phyloP scores from a whole-genome alignment of 1,139 yeast genomes.

The Candida sp. region DNA sequence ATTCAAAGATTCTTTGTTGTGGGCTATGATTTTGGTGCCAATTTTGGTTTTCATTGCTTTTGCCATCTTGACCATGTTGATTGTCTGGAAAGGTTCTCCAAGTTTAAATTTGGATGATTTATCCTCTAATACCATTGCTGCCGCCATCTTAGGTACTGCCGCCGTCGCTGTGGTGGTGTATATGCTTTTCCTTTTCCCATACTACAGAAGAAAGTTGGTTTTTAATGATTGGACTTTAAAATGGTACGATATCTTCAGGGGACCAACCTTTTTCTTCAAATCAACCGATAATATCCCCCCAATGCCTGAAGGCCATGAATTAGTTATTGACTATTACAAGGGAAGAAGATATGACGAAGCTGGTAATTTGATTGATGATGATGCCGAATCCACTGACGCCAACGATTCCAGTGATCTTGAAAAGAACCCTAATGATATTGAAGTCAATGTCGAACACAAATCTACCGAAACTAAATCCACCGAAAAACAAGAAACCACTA shows the following conservation, averaged over 20 bases:
- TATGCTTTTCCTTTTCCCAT: constrained; percentile 58
- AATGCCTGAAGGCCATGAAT: constrained; percentile 53
- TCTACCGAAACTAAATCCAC: constrained; percentile 1
- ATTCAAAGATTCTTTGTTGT: constrained; percentile 37
- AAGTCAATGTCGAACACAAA: constrained; percentile 6
- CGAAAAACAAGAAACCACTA: constrained; percentile 26
- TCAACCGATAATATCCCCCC: constrained; percentile 62
- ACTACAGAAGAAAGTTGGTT: constrained; percentile 56
- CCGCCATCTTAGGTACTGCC: constrained; percentile 62
- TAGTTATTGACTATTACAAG: constrained; percentile 61
- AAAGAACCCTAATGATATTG: constrained; percentile 5
- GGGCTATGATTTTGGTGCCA: constrained; percentile 60
- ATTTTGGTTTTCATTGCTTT: constrained; percentile 58
- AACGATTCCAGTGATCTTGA: constrained; percentile 7
- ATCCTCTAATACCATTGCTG: constrained; percentile 48
- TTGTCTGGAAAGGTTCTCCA: constrained; percentile 75
- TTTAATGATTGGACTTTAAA: constrained; percentile 66
- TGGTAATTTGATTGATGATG: constrained; percentile 14
- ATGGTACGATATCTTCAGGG: constrained; percentile 54
- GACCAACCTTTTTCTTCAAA: constrained; percentile 57
- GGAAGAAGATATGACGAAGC: constrained; percentile 49
- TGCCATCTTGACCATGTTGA: constrained; percentile 58
- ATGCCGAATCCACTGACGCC: constrained; percentile 6
- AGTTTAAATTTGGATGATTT: constrained; percentile 52
- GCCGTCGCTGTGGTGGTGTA: constrained; percentile 52